Evolutionary conservation across 495 filamentous ascomycete species (phyloP).

Genomic region (Xylaria curta): DNA sequence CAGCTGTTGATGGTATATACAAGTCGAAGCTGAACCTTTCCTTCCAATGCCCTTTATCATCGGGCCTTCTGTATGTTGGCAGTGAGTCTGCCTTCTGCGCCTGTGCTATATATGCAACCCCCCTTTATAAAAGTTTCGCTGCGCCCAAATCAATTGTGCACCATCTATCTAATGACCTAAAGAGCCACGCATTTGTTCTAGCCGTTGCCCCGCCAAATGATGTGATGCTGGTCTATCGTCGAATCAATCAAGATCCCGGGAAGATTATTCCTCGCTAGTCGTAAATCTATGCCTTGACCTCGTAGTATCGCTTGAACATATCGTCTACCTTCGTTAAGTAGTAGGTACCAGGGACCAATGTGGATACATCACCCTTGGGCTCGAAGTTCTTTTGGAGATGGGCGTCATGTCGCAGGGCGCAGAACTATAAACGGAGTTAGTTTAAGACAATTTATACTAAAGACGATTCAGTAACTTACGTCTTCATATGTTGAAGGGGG

Average conservation of each 20-base stretch:
- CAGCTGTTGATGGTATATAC: conserved; percentile 37
- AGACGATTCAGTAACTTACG: conserved; percentile 54
- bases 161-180: conserved; percentile 28
- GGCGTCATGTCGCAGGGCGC: conserved; percentile 88
- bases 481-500: conserved; percentile 86
- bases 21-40: conserved; percentile 29
- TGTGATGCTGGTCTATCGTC: conserved; percentile 27
- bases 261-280: conserved; percentile 30
- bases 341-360: conserved; percentile 80
- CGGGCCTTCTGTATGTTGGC: conserved; percentile 31
- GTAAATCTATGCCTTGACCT: conserved; percentile 74
- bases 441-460: conserved; percentile 21
- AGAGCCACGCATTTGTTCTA: conserved; percentile 25
- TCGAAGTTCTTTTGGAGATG: conserved; percentile 91
- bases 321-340: conserved; percentile 90
- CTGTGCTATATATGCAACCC: conserved; percentile 34
- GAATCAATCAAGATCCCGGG: conserved; percentile 35
- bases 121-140: conserved; percentile 25
- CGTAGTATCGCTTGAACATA: conserved; percentile 93
- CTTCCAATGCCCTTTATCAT: conserved; percentile 34
- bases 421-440: conserved; percentile 66
- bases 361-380: conserved; percentile 77
- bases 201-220: conserved; percentile 17
- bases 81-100: conserved; percentile 11
- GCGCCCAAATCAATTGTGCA: conserved; percentile 23